Percentiles rank a stretch among this genome's conserved stretches.
These are phyloP conservation scores for Mortierella sp. DNA, from an alignment of 371 early-diverging fungal species.

Conservation along the genomic window DNA sequence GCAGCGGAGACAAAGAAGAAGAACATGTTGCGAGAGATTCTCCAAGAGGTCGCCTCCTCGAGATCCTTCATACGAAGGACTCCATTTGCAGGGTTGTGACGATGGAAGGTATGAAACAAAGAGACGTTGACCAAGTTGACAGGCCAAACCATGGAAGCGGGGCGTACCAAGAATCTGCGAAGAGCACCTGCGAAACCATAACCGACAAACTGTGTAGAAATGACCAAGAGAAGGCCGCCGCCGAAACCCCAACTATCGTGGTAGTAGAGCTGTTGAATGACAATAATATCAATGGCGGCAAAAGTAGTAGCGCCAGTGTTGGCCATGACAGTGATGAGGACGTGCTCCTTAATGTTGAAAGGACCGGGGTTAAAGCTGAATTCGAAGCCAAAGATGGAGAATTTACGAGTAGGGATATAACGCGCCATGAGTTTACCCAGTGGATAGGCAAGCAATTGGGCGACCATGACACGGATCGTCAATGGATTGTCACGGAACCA, in stretches of 20 bases:
- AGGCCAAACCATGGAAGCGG: slow-evolving; percentile 92
- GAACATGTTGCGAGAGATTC: slow-evolving; percentile 65
- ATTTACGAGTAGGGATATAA: slow-evolving; percentile 76
- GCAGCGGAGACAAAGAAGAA: slow-evolving; percentile 71
- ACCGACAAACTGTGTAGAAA: slow-evolving; percentile 82
- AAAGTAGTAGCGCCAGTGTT: slow-evolving; percentile 71
- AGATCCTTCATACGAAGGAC: slow-evolving; percentile 36
- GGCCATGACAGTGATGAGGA: slow-evolving; percentile 73
- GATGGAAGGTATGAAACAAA: slow-evolving; percentile 80
- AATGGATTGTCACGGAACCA: slow-evolving; percentile 81
- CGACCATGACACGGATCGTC: slow-evolving; percentile 71
- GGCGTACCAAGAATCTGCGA: slow-evolving; percentile 83
- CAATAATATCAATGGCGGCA: slow-evolving; percentile 83
- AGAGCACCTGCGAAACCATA: slow-evolving; percentile 88
- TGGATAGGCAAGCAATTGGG: slow-evolving; percentile 78
- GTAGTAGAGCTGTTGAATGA: slow-evolving; percentile 76
- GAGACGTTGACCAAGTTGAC: slow-evolving; percentile 80
- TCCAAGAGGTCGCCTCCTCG: slow-evolving; percentile 41
- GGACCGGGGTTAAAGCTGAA: slow-evolving; percentile 77
- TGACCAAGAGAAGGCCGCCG: slow-evolving; percentile 71
- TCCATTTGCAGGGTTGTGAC: slow-evolving; percentile 48
- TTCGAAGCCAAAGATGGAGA: slow-evolving; percentile 62
- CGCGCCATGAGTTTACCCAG: slow-evolving; percentile 72
- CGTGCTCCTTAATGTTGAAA: slow-evolving; percentile 86
- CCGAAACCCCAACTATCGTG: slow-evolving; percentile 73